Conservation (phyloP, 78 protist genomes). For the Cavenderia fasciculata region DNA sequence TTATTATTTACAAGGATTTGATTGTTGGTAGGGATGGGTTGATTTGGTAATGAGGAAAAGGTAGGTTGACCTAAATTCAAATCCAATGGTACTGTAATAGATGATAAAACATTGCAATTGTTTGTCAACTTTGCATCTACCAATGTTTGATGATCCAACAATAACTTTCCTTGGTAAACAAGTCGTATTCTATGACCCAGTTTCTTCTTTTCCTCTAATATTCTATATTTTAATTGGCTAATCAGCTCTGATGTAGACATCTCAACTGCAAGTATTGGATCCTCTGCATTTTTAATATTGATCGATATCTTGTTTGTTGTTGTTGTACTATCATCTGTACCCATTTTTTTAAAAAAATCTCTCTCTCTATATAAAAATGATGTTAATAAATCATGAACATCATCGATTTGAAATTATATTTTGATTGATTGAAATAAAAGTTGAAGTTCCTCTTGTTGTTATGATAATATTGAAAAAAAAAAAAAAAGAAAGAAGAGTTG, state of each 20-base stretch:
- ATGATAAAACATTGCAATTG: conserved; percentile 6
- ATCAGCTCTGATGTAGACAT: neutral
- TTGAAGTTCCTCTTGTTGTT: too few relatives aligned
- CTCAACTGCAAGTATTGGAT: neutral
- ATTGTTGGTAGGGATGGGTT: neutral
- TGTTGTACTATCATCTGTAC: neutral
- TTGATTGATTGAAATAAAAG: too few relatives aligned
- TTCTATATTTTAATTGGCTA: neutral
- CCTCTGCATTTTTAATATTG: conserved; percentile 24
- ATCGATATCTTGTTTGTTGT: neutral
- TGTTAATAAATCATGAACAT: too few relatives aligned
- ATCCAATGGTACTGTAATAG: conserved; percentile 5
- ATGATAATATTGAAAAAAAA: too few relatives aligned
- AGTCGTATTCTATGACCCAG: neutral
- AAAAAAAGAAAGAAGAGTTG: too few relatives aligned
- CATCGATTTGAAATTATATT: too few relatives aligned
- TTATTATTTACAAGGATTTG: neutral
- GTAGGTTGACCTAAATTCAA: neutral
- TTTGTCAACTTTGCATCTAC: neutral
- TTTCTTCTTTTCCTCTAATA: conserved; percentile 9
- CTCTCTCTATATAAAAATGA: too few relatives aligned
- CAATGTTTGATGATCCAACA: conserved; percentile 13
- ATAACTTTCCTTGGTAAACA: conserved; percentile 16
- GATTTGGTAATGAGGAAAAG: neutral
- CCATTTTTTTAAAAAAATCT: neutral